Percentiles rank a stretch among this genome's conserved stretches.
These are phyloP conservation scores for Saraca asoca DNA, from an alignment of 331 rosid genomes.

Conservation along the genomic window DNA sequence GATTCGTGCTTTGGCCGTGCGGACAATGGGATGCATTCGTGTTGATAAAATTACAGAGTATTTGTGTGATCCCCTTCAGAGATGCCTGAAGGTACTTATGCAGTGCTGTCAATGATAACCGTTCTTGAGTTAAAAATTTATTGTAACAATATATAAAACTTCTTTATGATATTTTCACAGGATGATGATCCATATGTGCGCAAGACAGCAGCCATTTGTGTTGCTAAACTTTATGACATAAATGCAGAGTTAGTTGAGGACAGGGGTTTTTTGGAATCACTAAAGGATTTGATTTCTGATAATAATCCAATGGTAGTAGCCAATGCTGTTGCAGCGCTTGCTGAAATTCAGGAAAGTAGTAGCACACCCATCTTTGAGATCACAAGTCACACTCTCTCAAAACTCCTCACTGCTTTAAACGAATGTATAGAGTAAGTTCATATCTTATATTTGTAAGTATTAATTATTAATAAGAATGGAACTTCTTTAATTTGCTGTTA, in stretches of 20 bases:
- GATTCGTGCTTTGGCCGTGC: constrained; percentile 96
- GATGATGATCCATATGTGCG: constrained; percentile 99
- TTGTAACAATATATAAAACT: constrained; percentile 10
- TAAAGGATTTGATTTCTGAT: constrained; percentile 98
- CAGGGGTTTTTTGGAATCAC: constrained; percentile 92
- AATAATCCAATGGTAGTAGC: constrained; percentile 99
- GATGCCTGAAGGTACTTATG: constrained; percentile 83
- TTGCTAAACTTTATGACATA: constrained; percentile 96
- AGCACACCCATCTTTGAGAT: constrained; percentile 87
- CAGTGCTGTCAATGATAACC: constrained; percentile 8
- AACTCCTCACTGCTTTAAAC: constrained; percentile 96
- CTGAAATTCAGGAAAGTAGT: constrained; percentile 93
- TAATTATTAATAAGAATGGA: neutral
- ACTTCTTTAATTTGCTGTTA: neutral
- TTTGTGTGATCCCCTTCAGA: constrained; percentile 98
- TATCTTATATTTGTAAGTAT: constrained; percentile 20
- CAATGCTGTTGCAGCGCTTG: constrained; percentile 96
- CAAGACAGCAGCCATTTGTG: constrained; percentile 99
- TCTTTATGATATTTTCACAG: constrained; percentile 53
- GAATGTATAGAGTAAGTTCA: constrained; percentile 96
- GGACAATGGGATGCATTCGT: constrained; percentile 99
- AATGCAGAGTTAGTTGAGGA: constrained; percentile 98
- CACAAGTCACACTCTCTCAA: constrained; percentile 83
- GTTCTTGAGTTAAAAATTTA: neutral
- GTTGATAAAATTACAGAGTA: constrained; percentile 98